phyloP scores from a whole-genome alignment of 2,329 filamentous ascomycete species.

The Ciborinia camelliae region DNA sequence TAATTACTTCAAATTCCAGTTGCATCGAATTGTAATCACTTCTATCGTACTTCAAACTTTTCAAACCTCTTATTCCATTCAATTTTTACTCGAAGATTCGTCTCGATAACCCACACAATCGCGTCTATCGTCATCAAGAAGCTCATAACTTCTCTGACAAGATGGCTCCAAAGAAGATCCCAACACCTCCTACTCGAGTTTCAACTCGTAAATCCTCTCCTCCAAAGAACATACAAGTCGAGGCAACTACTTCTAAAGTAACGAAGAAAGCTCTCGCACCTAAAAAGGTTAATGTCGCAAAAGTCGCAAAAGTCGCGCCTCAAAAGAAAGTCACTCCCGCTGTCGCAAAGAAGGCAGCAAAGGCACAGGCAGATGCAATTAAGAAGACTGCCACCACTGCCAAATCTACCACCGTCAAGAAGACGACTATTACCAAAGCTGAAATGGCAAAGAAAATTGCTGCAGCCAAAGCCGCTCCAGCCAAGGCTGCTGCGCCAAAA shows the following conservation, averaged over 20 bases:
- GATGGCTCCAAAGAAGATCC: conserved; percentile 13
- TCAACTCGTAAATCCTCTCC: conserved; percentile 11
- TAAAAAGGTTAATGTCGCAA: conserved; percentile 9
- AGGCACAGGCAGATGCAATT: neutral
- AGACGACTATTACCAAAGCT: conserved; percentile 8
- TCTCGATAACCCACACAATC: neutral
- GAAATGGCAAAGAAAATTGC: conserved; percentile 9
- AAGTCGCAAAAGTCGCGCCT: conserved; percentile 9
- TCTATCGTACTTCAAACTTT: neutral
- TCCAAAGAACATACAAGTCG: neutral
- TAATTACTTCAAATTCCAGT: neutral
- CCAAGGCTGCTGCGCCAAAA: conserved; percentile 12
- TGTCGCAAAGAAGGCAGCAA: conserved; percentile 14
- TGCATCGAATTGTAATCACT: neutral
- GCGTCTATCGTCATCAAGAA: conserved; percentile 2
- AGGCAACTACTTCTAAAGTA: conserved; percentile 4
- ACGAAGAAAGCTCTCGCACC: conserved; percentile 10
- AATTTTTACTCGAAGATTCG: neutral
- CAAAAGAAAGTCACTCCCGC: conserved; percentile 32
- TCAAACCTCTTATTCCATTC: neutral
- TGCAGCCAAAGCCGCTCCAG: conserved; percentile 6
- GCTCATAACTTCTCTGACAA: neutral
- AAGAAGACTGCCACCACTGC: conserved; percentile 13
- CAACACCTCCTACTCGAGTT: conserved; percentile 14
- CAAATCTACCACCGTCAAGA: conserved; percentile 7